phyloP scores from a whole-genome alignment of 2,329 filamentous ascomycete species.

The Arachnomyces sp. region DNA sequence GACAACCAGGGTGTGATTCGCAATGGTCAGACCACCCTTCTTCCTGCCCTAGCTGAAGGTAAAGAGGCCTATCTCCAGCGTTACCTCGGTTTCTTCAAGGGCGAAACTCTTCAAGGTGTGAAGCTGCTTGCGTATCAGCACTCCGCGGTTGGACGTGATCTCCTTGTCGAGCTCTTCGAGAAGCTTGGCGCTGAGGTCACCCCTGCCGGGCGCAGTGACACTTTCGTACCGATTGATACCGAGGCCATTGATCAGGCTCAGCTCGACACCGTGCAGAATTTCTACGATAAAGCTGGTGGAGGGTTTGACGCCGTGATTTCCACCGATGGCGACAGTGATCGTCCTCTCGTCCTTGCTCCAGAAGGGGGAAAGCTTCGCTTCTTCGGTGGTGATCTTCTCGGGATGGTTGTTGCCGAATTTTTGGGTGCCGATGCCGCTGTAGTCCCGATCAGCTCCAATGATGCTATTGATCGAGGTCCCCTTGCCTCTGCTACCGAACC shows the following conservation, averaged over 20 bases:
- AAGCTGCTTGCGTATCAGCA: conserved; percentile 26
- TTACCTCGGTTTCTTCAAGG: conserved; percentile 24
- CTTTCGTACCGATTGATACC: conserved; percentile 27
- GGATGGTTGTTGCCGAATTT: conserved; percentile 26
- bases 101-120: conserved; percentile 20
- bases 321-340: conserved; percentile 28
- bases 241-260: conserved; percentile 27
- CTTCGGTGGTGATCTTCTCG: conserved; percentile 25
- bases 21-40: conserved; percentile 10
- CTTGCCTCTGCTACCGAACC: conserved; percentile 20
- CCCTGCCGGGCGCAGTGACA: conserved; percentile 25
- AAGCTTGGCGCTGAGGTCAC: conserved; percentile 22
- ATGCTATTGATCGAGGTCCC: conserved; percentile 25
- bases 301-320: conserved; percentile 24
- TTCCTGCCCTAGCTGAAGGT: conserved; percentile 14
- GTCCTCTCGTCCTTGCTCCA: conserved; percentile 23
- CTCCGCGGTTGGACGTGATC: conserved; percentile 26
- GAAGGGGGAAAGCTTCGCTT: conserved; percentile 21
- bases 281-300: conserved; percentile 18
- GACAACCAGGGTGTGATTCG: conserved; percentile 22
- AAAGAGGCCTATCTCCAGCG: conserved; percentile 21
- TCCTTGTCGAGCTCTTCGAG: conserved; percentile 23
- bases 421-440: conserved; percentile 22
- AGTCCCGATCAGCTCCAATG: conserved; percentile 27
- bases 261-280: conserved; percentile 21